phyloP scores from a whole-genome alignment of 345 rosid genomes.

The Melastoma malabathricum region DNA sequence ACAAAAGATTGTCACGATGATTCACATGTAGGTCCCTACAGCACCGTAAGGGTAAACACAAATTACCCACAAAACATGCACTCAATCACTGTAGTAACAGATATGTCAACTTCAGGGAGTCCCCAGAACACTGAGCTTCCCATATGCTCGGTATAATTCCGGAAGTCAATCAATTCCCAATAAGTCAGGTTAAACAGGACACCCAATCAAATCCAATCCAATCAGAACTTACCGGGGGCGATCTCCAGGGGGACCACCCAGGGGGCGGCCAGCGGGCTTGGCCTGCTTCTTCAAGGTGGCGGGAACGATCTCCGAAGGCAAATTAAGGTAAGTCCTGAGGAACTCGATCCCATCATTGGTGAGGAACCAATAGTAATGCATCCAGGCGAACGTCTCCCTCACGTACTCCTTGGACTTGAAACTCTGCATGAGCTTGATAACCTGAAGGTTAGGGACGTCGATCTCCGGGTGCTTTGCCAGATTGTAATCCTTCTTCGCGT shows the following conservation, averaged over 20 bases:
- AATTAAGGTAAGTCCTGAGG: slow-evolving; percentile 63
- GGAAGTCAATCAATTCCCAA: too few species aligned
- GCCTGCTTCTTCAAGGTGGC: slow-evolving; percentile 77
- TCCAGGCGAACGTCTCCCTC: slow-evolving; percentile 85
- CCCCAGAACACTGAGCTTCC: too few species aligned
- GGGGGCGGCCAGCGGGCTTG: slow-evolving; percentile 55
- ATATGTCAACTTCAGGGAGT: too few species aligned
- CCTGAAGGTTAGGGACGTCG: slow-evolving; percentile 70
- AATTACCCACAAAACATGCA: background rate
- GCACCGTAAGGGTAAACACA: background rate
- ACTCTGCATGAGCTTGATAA: slow-evolving; percentile 87
- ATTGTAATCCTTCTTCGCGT: slow-evolving; percentile 72
- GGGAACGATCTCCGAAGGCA: slow-evolving; percentile 87
- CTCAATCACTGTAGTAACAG: background rate
- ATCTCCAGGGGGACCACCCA: slow-evolving; percentile 67
- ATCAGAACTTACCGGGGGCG: slow-evolving; percentile 55
- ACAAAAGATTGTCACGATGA: too few species aligned
- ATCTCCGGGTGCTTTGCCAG: slow-evolving; percentile 64
- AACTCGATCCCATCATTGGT: slow-evolving; percentile 81
- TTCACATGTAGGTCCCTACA: too few species aligned
- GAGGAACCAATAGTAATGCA: slow-evolving; percentile 89
- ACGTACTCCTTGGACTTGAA: slow-evolving; percentile 87
- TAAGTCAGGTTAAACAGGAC: background rate
- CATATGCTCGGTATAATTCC: too few species aligned
- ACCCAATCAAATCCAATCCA: background rate